Base-by-base conservation (phyloP, 305 asterid species). In the Fraxinus latifolia region DNA sequence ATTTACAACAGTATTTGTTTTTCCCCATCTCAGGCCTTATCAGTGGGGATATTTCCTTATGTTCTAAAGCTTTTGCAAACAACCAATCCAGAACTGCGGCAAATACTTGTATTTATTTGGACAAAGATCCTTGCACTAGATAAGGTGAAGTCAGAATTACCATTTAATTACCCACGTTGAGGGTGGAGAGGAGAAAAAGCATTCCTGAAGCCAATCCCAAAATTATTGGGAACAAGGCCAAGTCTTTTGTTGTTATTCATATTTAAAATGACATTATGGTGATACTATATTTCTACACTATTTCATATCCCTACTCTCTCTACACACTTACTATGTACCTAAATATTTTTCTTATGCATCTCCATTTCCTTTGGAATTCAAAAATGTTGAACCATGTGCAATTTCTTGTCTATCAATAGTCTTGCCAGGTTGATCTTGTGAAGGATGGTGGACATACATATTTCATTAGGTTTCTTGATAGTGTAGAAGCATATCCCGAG, bases 391-490 rank as follows among this genome's bases (percentile, higher is more conserved):
- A 3, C 47, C 44, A 71, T 71, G 23, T 1, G 11, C 27, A 19
- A 25, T 79, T 77, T 81, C 67, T 80, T 67, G 76, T 84, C 85
- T 78, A 82, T 83, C 85, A 84, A 60, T 83, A 96, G 99, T 93
- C 99, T 79, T 96, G 99, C 86, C 99, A 95, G 95, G 97, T 93
- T 80, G 99, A 96, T 90, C 97, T 96, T 60, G 98, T 95, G 87
- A 96, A 96, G 92, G 99, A 96, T 87, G 93, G 93, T 39, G 99
- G 98, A 33, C 98, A 96, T 77, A 79, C 88, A 44, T 96, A 96
- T 87, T 96, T 96, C 87, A 93, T 95, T 82, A 90, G 89, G 87
- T 96, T 96, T 87, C 96, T 96, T 6, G 99, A 94, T 80, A 93
- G 98, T 80, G 87, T 91, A 78, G 99, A 96, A 84, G 99, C 98